Base-by-base conservation (phyloP, 768 basidiomycete genomes). In the Harrya chromipes region DNA sequence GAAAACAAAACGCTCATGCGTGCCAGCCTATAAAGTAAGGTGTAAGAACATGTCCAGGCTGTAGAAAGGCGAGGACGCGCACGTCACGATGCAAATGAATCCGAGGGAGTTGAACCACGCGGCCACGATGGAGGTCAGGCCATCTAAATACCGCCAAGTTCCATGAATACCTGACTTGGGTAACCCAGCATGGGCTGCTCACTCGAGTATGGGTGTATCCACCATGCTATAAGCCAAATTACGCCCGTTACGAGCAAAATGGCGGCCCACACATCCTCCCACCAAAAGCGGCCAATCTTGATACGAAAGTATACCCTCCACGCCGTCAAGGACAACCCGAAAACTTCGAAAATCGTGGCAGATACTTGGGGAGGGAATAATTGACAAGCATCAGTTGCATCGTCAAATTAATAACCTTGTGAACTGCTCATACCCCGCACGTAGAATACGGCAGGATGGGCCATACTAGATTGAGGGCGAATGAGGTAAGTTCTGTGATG, bases 1-100 rank as follows among this genome's bases (percentile, higher is more conserved):
- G 55, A 59, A 16, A 47, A 51, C 29, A 59, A 19, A 16, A 49
- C n/a, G 39, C 52, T 59, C 43, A 47, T 29, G 23, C 47, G 49
- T 20, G 41, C 50, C 6, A 36, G 17, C 43, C 54, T 56, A n/a
- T n/a, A 27, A 17, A 16, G 23, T 20, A n/a, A 12, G 33, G 19
- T 4, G 31, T 40, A 14, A 46, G 19, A 8, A 21, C 14, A 26
- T 36, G 16, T 35, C 19, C 13, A 12, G 12, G 4, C 8, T 17
- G 17, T 4, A 11, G n/a, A n/a, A 45, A n/a, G 40, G 24, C 20
- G 33, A 4, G 14, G 38, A 39, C 19, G 40, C 34, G 34, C 20
- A 52, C 43, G 17, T 46, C 6, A 46, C 24, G 40, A 47, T 39
- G 39, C 38, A 52, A 17, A 39, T 49, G 38, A 50, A 46, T 4